Base-by-base conservation (phyloP, 2,329 filamentous ascomycete genomes). In the Fonsecaea nubica region DNA sequence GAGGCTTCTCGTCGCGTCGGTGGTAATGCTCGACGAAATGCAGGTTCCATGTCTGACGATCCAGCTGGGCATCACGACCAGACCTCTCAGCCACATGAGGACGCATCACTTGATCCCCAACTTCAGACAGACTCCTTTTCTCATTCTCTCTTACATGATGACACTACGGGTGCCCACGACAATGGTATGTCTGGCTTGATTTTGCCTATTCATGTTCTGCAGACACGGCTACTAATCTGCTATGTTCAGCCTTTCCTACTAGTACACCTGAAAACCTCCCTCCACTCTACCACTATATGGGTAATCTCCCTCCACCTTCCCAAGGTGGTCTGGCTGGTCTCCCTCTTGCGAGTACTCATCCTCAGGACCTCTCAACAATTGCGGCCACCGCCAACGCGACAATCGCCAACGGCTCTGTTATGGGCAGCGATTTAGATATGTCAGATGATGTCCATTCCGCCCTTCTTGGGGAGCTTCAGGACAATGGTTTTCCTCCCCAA, bases 1-100 rank as follows among this genome's bases (percentile, higher is more conserved):
- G 93, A 97, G 78, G 93, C 93, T 0, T 96, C 93, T 58, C 86
- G 92, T 58, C 91, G 92, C 76, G 87, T 95, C 65, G 90, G 85
- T 67, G 32, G 59, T 30, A 62, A 64, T 32, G 53, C 54, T 9
- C 52, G 25, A 45, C 35, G 32, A 18, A 54, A 62, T 36, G 30
- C 57, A 42, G 55, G 48, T 42, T 57, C 60, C 21, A 57, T 13
- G n/a, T 33, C 61, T 38, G 45, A 45, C 1, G 40, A 67, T 42
- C 61, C 35, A 65, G 53, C 48, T 65, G 57, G 52, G 7, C 40
- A 18, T 21, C 35, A 8, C 15, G 5, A 38, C 57, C 25, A 18
- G 10, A 35, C 38, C 9, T n/a, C 48, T 54, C 35, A 13, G 30
- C 53, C 30, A 55, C 35, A 50, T 2, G 45, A 50, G 8, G 45